phyloP scores from a whole-genome alignment of 2,329 filamentous ascomycete genomes.

The Exophiala spinifera region DNA sequence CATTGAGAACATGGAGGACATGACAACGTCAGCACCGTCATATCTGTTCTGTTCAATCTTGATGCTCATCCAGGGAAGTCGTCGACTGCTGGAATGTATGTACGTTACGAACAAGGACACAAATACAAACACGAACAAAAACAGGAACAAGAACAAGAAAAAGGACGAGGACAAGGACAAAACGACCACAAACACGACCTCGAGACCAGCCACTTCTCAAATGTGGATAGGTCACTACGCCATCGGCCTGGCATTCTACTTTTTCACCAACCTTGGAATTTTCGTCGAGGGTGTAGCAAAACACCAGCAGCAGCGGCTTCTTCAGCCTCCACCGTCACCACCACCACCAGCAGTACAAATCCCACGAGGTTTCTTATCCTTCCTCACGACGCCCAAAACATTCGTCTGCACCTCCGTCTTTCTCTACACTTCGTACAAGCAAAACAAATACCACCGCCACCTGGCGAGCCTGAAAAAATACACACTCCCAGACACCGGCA shows the following conservation, averaged over 20 bases:
- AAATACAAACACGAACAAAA: no score
- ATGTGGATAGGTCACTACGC: slow-evolving; percentile 89
- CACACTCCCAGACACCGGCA: slow-evolving; percentile 68
- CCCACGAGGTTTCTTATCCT: no score
- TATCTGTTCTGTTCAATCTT: slow-evolving; percentile 40
- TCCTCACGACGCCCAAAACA: slow-evolving; percentile 7
- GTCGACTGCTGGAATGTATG: slow-evolving; percentile 74
- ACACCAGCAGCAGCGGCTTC: no score
- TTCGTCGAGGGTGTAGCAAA: slow-evolving; percentile 66
- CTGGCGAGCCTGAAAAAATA: slow-evolving; percentile 75
- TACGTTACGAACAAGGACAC: slow-evolving; percentile 48
- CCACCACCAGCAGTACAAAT: no score
- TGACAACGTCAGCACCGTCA: no score
- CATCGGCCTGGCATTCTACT: slow-evolving; percentile 75
- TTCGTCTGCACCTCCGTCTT: slow-evolving; percentile 50
- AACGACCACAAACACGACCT: no score
- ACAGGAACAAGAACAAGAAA: no score
- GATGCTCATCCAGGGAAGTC: slow-evolving; percentile 70
- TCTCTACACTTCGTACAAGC: slow-evolving; percentile 65
- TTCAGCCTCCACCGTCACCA: no score
- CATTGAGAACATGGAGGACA: no score
- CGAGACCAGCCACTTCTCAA: slow-evolving; percentile 59
- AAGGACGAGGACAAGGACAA: no score
- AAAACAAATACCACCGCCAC: slow-evolving; percentile 70
- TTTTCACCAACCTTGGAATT: slow-evolving; percentile 67